Evolutionary conservation across 2,329 filamentous ascomycete genomes (phyloP), one percentile per base, ranked within the genome.

Genomic region (Hymenoscyphus fraxineus): DNA sequence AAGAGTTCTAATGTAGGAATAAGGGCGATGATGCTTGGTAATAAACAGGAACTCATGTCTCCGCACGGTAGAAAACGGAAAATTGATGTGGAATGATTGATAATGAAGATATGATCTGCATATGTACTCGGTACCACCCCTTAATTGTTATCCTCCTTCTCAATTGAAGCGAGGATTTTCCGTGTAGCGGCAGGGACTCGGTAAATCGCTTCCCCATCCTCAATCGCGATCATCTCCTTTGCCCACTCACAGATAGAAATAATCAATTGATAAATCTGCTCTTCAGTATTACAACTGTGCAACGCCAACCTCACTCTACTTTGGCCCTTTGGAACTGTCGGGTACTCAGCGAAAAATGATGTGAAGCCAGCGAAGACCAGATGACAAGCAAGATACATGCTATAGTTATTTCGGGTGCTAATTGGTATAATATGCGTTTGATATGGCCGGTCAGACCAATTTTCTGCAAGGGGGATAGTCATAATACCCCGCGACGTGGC

Each of bases 201-300:
- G 12, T 32, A 13, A 32, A 1, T 31, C 55, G 16, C 35, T 31
- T 58, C 31, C 32, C 55, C 55, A 16, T 58, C 35, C 31, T 74
- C 71, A 55, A 75, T 74, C 13, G 71, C 68, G 22, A 74, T 63
- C 72, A 76, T 75, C 66, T 76, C 73, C 35, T 69, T 54, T 6
- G 65, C 69, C 77, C 77, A 78, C 16, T 66, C 67, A 54, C 70
- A 71, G 38, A 79, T 71, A 5, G 72, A 65, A 27, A 61, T 31
- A 1, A 76, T 71, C 5, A 80, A 73, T 19, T 41, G 69, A 39
- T 73, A 63, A 6, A 80, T 69, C 58, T 81, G 69, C 0, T 68
- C 72, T 16, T 71, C 64, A 2, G 77, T 80, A 60, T 80, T 80
- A 7, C 71, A 72, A 2, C 78, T 78, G 66, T 81, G 78, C 39